Conservation (phyloP, 164 flowering plant species). For the Malania oleifera region DNA sequence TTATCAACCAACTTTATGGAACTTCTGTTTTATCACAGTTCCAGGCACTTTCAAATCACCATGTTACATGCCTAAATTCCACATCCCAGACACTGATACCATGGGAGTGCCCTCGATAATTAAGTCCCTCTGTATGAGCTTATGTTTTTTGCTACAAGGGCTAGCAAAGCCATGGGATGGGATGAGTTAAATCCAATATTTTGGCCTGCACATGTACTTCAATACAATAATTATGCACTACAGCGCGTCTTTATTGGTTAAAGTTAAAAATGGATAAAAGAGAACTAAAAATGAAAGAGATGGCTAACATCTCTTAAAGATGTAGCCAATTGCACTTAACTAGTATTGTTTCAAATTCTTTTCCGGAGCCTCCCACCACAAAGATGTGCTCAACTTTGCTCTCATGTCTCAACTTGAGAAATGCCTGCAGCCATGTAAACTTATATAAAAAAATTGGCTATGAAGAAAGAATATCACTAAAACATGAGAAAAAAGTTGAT, state of each 20-base stretch:
- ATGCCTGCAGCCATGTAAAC: constrained; percentile 54
- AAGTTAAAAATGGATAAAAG: not conserved
- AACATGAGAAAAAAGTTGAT: not conserved
- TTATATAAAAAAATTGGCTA: constrained; percentile 7
- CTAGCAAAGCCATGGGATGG: too few species aligned
- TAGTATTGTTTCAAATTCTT: constrained; percentile 55
- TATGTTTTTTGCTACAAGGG: not conserved
- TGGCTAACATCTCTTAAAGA: not conserved
- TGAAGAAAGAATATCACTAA: constrained; percentile 2
- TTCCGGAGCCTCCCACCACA: constrained; percentile 63
- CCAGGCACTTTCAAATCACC: too few species aligned
- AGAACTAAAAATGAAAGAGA: too few species aligned
- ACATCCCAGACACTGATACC: too few species aligned
- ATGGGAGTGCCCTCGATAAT: too few species aligned
- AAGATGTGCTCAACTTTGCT: constrained; percentile 79
- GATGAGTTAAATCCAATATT: too few species aligned
- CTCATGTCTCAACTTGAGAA: constrained; percentile 84
- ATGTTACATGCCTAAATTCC: too few species aligned
- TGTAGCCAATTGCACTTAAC: constrained; percentile 39
- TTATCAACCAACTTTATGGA: too few species aligned
- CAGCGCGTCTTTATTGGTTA: too few species aligned
- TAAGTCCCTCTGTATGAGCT: too few species aligned
- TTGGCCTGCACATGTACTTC: too few species aligned
- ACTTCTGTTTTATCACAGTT: too few species aligned
- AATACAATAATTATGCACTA: not conserved